Evolutionary conservation across 164 flowering plant species (phyloP), one percentile per base, ranked within the genome.

Genomic region (Aristolochia californica): DNA sequence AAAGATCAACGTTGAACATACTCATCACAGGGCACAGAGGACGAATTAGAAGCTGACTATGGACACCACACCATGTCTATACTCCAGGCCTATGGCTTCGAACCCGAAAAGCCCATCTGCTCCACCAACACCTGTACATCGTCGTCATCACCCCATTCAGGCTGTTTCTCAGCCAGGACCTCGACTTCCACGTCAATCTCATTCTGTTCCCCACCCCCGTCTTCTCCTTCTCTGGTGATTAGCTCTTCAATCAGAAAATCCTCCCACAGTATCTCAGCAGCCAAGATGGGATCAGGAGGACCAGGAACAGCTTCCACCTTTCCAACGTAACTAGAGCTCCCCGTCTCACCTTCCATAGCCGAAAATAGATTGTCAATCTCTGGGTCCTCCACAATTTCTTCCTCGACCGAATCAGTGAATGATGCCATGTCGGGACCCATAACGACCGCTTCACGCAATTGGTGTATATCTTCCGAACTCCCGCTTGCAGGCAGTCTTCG

Each of bases 101-200:
- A 51, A 43, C 52, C 55, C 57, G 57, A 14, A 51, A 38, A 63
- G 11, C 58, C 72, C 57, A 62, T 55, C 58, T 72, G 67, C 60
- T 68, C 75, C 56, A 60, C 78, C 59, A 71, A 48, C 30, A 48
- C 75, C 11, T 59, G 49, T 1, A 59, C 65, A 66, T 50, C 66
- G 1, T 51, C 63, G 27, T 58, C 68, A 16, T 47, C 57, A 71
- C 75, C 80, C 30, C 45, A 53, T 0, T 26, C 1, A 1, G 70
- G 70, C 57, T 34, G 40, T 34, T 74, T 69, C 7, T 55, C 61
- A 43, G 75, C 72, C 72, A 82, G 66, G 48, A 75, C 77, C 62
- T 80, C 84, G 66, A 79, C 76, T 40, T 83, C 83, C 13, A 66
- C 71, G 59, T 72, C 72, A 50, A 70, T 49, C 20, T 72, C 66